These are phyloP conservation scores for Dacryopinax spathularia DNA, from an alignment of 768 basidiomycete genomes.

Conservation along the genomic window DNA sequence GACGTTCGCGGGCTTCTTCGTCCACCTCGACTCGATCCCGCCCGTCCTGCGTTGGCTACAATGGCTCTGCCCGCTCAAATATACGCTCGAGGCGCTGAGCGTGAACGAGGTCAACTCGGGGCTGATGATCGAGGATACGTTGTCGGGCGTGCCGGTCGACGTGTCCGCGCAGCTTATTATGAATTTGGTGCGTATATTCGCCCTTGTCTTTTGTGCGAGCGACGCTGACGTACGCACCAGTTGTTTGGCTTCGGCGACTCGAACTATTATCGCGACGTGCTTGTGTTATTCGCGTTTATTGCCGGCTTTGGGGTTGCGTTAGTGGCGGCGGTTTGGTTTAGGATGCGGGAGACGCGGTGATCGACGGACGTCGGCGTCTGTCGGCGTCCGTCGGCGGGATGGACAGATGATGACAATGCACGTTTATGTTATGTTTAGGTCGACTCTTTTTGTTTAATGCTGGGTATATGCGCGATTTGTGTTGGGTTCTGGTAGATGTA, in stretches of 20 bases:
- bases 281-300: conserved; percentile 76
- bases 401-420: no score
- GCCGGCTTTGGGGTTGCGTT: conserved; percentile 60
- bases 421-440: no score
- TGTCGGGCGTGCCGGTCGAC: conserved; percentile 68
- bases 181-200: conserved; percentile 54
- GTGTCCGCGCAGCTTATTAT: conserved; percentile 76
- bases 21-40: conserved; percentile 70
- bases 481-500: no score
- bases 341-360: conserved; percentile 60
- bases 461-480: no score
- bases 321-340: conserved; percentile 63
- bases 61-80: conserved; percentile 78
- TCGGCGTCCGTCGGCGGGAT: no score
- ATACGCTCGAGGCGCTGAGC: conserved; percentile 65
- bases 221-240: conserved; percentile 22
- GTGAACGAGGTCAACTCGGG: conserved; percentile 90
- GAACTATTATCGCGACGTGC: conserved; percentile 81
- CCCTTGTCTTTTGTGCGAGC: background rate
- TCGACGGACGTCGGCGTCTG: background rate
- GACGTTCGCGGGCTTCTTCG: conserved; percentile 85
- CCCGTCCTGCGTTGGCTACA: conserved; percentile 88
- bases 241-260: conserved; percentile 74
- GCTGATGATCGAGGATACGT: conserved; percentile 61
- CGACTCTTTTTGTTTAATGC: no score